Conservation (phyloP, 2,329 filamentous ascomycete species). For the Paecilomyces formosus region DNA sequence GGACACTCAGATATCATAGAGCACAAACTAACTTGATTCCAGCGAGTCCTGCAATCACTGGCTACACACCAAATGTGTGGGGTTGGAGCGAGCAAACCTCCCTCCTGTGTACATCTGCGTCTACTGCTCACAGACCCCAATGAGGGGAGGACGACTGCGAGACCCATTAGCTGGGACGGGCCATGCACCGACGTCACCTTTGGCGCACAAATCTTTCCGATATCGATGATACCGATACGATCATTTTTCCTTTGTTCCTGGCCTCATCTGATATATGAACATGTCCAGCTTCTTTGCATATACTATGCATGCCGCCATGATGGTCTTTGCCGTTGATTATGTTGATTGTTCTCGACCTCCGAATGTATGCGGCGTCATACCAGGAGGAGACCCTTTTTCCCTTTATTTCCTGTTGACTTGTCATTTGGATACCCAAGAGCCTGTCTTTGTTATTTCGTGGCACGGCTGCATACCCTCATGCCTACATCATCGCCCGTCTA, state of each 20-base stretch:
- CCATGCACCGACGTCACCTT: constrained; percentile 29
- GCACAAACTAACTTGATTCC: constrained; percentile 2
- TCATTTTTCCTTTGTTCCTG: background rate
- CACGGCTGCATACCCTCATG: background rate
- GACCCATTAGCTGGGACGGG: constrained; percentile 22
- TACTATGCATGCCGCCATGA: background rate
- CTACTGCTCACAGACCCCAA: constrained; percentile 42
- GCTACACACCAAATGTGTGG: constrained; percentile 53
- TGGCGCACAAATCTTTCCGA: constrained; percentile 36
- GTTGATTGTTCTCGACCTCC: background rate
- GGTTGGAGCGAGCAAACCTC: constrained; percentile 42
- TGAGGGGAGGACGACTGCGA: constrained; percentile 27
- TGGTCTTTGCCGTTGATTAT: background rate
- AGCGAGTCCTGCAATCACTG: constrained; percentile 58
- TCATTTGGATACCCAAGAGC: background rate
- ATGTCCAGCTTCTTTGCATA: background rate
- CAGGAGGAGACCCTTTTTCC: background rate
- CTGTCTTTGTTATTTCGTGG: background rate
- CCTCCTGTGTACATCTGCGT: constrained; percentile 44
- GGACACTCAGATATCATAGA: background rate
- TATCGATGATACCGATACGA: constrained; percentile 17
- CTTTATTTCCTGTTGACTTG: background rate
- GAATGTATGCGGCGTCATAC: background rate
- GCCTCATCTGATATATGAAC: background rate
- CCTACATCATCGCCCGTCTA: background rate